Percentiles rank a stretch among this genome's conserved stretches.
Conservation (phyloP, 2,329 filamentous ascomycete genomes). For the Fusarium sp. region DNA sequence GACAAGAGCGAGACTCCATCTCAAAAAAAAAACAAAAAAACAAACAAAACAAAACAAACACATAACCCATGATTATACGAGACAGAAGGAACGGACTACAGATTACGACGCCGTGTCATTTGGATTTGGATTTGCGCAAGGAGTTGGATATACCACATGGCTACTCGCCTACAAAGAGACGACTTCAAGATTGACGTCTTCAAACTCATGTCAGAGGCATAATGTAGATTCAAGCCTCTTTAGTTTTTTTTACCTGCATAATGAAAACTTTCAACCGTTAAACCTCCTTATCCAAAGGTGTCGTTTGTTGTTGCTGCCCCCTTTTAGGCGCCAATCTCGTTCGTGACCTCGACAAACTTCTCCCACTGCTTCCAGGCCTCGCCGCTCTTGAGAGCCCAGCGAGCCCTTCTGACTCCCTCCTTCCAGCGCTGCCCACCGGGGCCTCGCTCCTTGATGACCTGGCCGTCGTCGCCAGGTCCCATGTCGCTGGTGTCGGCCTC, state of each 20-base stretch:
- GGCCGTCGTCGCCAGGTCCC: slow-evolving; percentile 80
- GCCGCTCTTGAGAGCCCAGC: slow-evolving; percentile 87
- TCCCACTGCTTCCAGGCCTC: slow-evolving; percentile 84
- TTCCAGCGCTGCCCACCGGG: slow-evolving; percentile 92
- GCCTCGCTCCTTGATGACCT: slow-evolving; percentile 81
- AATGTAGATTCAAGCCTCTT: slow-evolving; percentile 7
- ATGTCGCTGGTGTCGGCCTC: slow-evolving; percentile 82
- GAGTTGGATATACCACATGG: slow-evolving; percentile 24
- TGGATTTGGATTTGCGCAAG: background rate
- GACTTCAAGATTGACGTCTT: background rate
- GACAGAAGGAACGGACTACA: background rate
- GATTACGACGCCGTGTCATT: slow-evolving; percentile 7
- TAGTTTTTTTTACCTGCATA: slow-evolving; percentile 3
- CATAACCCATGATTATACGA: slow-evolving; percentile 1
- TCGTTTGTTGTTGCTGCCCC: background rate
- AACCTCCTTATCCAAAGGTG: background rate
- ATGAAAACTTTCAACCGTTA: background rate
- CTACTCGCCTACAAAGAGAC: background rate
- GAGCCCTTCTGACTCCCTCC: slow-evolving; percentile 85
- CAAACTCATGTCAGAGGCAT: background rate
- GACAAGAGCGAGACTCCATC: too few relatives aligned
- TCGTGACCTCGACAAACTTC: slow-evolving; percentile 83
- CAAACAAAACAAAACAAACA: background rate
- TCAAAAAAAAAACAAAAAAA: background rate
- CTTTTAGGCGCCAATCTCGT: slow-evolving; percentile 53